Base-by-base conservation (phyloP, 163 green algal species). In the Chlamydomonas reinhardtii region DNA sequence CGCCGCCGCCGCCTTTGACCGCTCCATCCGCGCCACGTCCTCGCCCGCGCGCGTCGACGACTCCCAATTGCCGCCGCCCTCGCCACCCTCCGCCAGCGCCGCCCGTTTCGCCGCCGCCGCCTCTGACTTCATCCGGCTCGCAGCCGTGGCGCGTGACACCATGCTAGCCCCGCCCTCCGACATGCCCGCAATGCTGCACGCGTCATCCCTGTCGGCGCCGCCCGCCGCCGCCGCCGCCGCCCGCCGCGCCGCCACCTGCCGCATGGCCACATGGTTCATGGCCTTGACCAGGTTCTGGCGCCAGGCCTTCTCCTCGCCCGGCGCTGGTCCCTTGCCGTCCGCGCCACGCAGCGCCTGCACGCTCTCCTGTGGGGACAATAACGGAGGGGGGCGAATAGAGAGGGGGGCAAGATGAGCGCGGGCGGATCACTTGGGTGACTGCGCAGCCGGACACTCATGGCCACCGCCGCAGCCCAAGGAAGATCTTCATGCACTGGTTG, bases 211-310 rank as follows among this genome's bases (percentile, higher is more conserved):
- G 39, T 83, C 83, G 5, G 20, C 73, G 11, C 62, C 32, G 8
- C 39, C 61, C 68, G 32, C 64, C 66, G 73, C 62, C 61, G 43
- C 43, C 61, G n/a, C 16, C 39, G 61, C 59, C 12, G 54, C 61
- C 75, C 29, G 29, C 52, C 43, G 19, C 32, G 32, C 39, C 72
- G 39, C 27, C 16, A 27, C 72, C 39, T 34, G 64, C 62, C 37
- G 39, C 64, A 86, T 69, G 19, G 85, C 85, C 29, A 52, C 85
- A 37, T 86, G 69, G 68, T 90, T 90, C 56, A 90, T 70, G 8
- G 85, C 85, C 32, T 32, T 27, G 1, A 90, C 85, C 62, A 90
- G 52, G 25, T 70, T 64, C 39, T 43, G 48, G 1, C 61, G 68
- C 85, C 76, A 86, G 12, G 68, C 37, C 43, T 52, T 61, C 34